Conservation (phyloP, 106 monocot genomes). For the Agapanthus africanus region DNA sequence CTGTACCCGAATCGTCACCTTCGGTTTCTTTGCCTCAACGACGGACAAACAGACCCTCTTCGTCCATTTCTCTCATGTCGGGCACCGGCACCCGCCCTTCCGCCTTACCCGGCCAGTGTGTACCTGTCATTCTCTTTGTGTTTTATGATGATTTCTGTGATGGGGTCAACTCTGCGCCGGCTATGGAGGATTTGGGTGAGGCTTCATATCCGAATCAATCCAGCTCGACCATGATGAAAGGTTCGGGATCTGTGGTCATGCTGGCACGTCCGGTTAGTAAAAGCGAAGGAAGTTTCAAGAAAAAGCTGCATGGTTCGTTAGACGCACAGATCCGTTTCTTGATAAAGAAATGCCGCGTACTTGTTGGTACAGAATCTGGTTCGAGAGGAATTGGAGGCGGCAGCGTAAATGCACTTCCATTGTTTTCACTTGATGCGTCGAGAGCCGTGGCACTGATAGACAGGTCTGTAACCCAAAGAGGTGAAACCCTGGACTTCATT, state of each 20-base stretch:
- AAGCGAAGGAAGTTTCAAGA: slow-evolving; percentile 49
- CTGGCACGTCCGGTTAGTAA: slow-evolving; percentile 48
- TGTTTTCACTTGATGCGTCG: slow-evolving; percentile 85
- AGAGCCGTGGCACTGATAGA: slow-evolving; percentile 63
- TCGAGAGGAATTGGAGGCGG: slow-evolving; percentile 33
- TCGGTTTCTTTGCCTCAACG: slow-evolving; percentile 43
- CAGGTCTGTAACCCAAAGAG: slow-evolving; percentile 31
- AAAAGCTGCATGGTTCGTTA: slow-evolving; percentile 67
- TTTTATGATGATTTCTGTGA: slow-evolving; percentile 56
- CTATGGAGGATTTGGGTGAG: slow-evolving; percentile 33
- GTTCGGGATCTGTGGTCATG: slow-evolving; percentile 51
- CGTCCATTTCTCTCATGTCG: slow-evolving; percentile 46
- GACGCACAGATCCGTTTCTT: slow-evolving; percentile 79
- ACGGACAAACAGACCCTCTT: slow-evolving; percentile 36
- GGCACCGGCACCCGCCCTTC: slow-evolving; percentile 40
- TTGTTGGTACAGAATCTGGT: slow-evolving; percentile 35
- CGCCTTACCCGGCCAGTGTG: slow-evolving; percentile 48
- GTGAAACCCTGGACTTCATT: slow-evolving; percentile 59
- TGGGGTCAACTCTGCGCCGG: slow-evolving; percentile 14
- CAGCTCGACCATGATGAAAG: slow-evolving; percentile 33
- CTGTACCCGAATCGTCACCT: slow-evolving; percentile 17
- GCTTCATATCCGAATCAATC: slow-evolving; percentile 20
- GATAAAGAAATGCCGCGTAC: slow-evolving; percentile 76
- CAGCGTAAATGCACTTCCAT: slow-evolving; percentile 37
- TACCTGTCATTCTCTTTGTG: slow-evolving; percentile 81